Conservation (phyloP, 2,329 filamentous ascomycete genomes). For the Teratosphaeria destructans region DNA sequence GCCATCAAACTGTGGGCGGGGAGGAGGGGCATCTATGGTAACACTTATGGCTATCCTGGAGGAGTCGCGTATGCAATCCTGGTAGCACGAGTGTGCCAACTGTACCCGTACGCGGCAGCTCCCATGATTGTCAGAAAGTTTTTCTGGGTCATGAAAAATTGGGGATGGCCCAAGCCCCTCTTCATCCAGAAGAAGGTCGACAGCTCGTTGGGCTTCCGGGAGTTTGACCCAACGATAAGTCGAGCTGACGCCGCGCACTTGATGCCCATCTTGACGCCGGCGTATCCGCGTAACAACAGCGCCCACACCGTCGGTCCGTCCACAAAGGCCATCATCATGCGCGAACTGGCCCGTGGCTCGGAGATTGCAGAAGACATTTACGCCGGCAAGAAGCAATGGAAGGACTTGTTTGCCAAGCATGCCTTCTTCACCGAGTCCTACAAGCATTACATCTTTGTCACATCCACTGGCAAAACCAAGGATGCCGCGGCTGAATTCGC, state of each 20-base stretch:
- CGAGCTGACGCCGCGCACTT: conserved; percentile 72
- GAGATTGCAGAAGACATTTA: conserved; percentile 73
- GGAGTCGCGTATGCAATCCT: conserved; percentile 98
- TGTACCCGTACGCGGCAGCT: conserved; percentile 86
- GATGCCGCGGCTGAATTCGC: conserved; percentile 82
- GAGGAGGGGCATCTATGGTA: conserved; percentile 82
- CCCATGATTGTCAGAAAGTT: conserved; percentile 88
- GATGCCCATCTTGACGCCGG: conserved; percentile 97
- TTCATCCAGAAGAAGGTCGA: conserved; percentile 85
- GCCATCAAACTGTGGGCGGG: conserved; percentile 97
- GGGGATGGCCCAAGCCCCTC: conserved; percentile 92
- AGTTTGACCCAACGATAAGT: conserved; percentile 92
- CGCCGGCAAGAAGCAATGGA: conserved; percentile 67
- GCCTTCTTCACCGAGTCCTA: conserved; percentile 88
- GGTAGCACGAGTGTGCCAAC: conserved; percentile 86
- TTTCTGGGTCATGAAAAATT: conserved; percentile 81
- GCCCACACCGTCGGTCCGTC: conserved; percentile 89
- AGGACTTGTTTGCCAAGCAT: conserved; percentile 78
- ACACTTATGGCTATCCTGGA: conserved; percentile 91
- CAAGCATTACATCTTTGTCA: conserved; percentile 90
- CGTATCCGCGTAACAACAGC: conserved; percentile 95
- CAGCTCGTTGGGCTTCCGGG: conserved; percentile 62
- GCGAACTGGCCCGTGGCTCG: conserved; percentile 68
- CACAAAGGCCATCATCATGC: conserved; percentile 71
- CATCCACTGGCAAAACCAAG: conserved; percentile 70